Conservation (phyloP, 176 grass and related monocot species). For the Avena sativa region DNA sequence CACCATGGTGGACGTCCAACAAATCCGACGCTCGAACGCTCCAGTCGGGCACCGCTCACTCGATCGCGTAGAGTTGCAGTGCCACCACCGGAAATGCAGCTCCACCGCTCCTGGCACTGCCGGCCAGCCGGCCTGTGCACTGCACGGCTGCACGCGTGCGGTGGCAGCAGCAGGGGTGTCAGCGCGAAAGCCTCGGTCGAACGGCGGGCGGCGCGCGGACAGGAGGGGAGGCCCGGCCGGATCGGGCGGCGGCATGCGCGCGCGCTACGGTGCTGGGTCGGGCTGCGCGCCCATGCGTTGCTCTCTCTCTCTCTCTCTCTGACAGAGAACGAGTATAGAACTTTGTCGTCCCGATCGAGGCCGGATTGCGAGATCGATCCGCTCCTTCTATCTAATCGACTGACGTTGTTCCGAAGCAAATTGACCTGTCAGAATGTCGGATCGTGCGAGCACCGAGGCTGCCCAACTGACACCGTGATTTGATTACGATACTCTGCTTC, state of each 20-base stretch:
- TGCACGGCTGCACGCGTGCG: not conserved
- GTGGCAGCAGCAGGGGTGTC: slow-evolving; percentile 50
- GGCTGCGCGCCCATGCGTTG: no score
- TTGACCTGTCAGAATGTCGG: slow-evolving; percentile 47
- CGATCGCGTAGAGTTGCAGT: no score
- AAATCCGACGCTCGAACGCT: no score
- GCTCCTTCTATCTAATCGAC: not conserved
- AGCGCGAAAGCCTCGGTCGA: slow-evolving; percentile 21
- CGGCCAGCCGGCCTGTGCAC: no score
- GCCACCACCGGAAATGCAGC: no score
- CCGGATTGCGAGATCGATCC: not conserved
- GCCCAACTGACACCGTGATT: not conserved
- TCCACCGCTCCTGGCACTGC: no score
- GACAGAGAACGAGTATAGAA: not conserved
- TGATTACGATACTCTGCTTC: not conserved
- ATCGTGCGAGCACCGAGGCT: not conserved
- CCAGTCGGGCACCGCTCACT: no score
- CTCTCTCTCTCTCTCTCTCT: not conserved
- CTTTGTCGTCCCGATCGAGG: not conserved
- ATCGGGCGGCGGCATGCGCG: slow-evolving; percentile 35
- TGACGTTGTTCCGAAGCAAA: slow-evolving; percentile 58
- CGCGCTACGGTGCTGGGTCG: no score
- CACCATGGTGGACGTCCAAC: no score
- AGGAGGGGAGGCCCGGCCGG: slow-evolving; percentile 30
- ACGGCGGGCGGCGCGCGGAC: slow-evolving; percentile 36